Evolutionary conservation across 176 grass and related monocot genomes (phyloP).

Genomic region (Zea luxurians): DNA sequence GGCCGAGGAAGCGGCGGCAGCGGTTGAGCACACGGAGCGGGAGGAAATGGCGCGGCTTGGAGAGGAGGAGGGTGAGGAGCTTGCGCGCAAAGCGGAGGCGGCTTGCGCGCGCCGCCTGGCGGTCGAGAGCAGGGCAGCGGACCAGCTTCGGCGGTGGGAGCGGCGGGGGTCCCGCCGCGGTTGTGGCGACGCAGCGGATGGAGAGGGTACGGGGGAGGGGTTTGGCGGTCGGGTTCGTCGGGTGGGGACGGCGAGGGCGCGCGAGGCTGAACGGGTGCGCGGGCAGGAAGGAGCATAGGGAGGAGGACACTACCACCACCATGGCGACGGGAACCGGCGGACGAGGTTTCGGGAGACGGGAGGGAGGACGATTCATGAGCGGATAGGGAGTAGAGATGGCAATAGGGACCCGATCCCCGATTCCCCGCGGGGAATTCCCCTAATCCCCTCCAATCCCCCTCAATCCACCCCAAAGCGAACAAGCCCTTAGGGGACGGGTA

Average conservation of each 20-base stretch:
- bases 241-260: not conserved
- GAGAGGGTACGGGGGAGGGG: not conserved
- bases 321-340: constrained; percentile 1
- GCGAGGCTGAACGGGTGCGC: not conserved
- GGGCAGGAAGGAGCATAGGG: not conserved
- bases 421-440: too few species aligned
- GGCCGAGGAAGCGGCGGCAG: constrained; percentile 60
- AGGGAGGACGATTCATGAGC: not conserved
- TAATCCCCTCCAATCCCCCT: too few species aligned
- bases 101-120: constrained; percentile 57
- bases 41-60: constrained; percentile 70
- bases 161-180: not conserved
- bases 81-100: constrained; percentile 74
- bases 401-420: too few species aligned
- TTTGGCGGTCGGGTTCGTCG: not conserved
- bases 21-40: constrained; percentile 67
- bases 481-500: too few species aligned
- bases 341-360: not conserved
- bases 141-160: constrained; percentile 54
- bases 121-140: constrained; percentile 61
- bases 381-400: not conserved
- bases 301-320: not conserved
- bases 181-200: not conserved
- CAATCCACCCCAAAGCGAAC: too few species aligned
- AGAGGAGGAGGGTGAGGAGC: constrained; percentile 72